A percentile compares a stretch with the other conserved stretches of the same genome.
phyloP scores from a whole-genome alignment of 2,329 filamentous ascomycete genomes.

The Exophiala aquamarina region DNA sequence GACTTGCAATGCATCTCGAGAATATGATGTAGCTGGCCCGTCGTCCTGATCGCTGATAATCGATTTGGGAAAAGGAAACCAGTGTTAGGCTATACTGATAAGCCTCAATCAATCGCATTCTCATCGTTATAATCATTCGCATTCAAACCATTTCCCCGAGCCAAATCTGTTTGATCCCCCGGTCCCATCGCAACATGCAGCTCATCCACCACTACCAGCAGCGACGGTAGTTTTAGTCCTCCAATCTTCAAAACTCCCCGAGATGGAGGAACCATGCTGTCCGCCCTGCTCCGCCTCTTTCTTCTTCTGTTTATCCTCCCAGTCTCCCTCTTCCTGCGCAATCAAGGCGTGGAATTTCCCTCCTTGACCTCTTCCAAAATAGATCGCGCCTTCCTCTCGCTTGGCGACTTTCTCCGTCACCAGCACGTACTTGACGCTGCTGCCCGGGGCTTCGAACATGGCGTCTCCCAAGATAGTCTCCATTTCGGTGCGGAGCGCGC shows the following conservation, averaged over 20 bases:
- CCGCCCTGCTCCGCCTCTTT: conserved; percentile 26
- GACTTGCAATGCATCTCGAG: no score
- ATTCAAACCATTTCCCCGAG: not conserved
- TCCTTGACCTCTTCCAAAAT: conserved; percentile 52
- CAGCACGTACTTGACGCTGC: conserved; percentile 67
- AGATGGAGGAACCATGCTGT: conserved; percentile 18
- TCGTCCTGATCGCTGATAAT: no score
- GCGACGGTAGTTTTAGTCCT: conserved; percentile 38
- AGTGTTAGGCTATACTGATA: no score
- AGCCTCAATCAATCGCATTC: no score
- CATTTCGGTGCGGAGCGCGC: conserved; percentile 77
- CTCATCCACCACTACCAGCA: conserved; percentile 30
- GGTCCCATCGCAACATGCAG: not conserved
- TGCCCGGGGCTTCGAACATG: conserved; percentile 74
- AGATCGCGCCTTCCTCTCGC: conserved; percentile 57
- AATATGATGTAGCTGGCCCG: no score
- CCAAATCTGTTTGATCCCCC: no score
- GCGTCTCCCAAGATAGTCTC: conserved; percentile 75
- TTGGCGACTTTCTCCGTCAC: conserved; percentile 69
- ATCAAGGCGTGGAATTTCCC: conserved; percentile 52
- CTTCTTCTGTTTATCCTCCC: conserved; percentile 43
- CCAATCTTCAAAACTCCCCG: conserved; percentile 46
- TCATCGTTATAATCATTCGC: no score
- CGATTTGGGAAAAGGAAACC: no score
- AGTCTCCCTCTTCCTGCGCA: conserved; percentile 50